Base-by-base conservation (phyloP, 805 yeast species). In the Schwanniomyces yamadae region DNA sequence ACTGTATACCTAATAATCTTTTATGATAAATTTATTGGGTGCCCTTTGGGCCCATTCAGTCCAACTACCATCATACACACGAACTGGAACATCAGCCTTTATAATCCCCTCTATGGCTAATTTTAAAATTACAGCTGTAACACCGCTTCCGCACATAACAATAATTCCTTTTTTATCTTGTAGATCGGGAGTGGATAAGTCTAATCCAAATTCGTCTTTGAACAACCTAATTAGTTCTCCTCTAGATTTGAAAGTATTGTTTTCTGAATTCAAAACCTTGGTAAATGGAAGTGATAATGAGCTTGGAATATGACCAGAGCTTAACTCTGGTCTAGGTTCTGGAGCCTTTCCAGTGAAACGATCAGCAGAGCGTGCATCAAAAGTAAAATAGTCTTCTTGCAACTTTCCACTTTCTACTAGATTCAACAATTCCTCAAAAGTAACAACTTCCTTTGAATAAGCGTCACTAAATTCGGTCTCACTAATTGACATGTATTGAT, bases 141-240 rank as follows among this genome's bases (percentile, higher is more conserved):
- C 97, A 30, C 98, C 99, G 0, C 97, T 83, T 19, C 98, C 99
- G 57, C 99, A 93, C 86, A 86, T 79, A 25, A 84, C 84, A 33
- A 93, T 78, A 13, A 85, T 78, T 9, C 87, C 90, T 50, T 83
- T 82, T 12, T 68, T 59, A 13, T 52, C 62, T 28, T 56, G 57
- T 23, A 70, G 48, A 8, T 49, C 39, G 38, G 60, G 34, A 40
- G 49, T 40, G 13, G 53, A 32, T 26, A 72, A 57, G 27, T 61
- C 63, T 6, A 67, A 26, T 6, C 50, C 58, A 29, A 57, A 61
- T 8, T 61, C 66, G 3, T 39, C 27, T 34, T 52, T 52, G 45
- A 89, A 73, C 8, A 78, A 56, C 11, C 61, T 52, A 5, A 55
- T 40, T 24, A 91, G 53, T 28, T 74, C 77, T 8, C 57, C 64